Conservation (phyloP, 2,329 filamentous ascomycete species). For the Curvularia hawaiiensis region DNA sequence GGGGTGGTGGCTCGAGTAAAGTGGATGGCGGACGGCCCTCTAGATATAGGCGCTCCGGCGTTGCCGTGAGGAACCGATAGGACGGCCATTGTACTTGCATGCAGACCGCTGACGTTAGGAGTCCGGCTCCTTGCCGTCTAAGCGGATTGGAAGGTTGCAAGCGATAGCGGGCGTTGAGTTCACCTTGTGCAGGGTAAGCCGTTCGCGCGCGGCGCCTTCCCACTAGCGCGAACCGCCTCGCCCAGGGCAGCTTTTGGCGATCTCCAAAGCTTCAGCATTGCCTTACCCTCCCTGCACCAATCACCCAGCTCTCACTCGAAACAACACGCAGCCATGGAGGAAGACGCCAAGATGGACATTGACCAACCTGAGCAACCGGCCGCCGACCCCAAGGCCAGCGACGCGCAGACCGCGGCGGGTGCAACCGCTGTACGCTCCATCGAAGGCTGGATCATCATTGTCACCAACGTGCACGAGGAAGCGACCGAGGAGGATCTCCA, state of each 20-base stretch:
- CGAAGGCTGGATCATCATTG: constrained; percentile 87
- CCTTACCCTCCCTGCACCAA: background rate
- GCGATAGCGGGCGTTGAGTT: background rate
- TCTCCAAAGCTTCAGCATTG: constrained; percentile 2
- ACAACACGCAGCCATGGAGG: constrained; percentile 47
- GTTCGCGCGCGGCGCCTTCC: constrained; percentile 1
- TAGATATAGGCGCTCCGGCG: constrained; percentile 3
- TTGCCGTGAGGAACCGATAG: constrained; percentile 3
- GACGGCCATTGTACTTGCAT: constrained; percentile 6
- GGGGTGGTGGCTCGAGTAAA: constrained; percentile 12
- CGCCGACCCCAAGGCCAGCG: constrained; percentile 59
- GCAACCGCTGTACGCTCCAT: constrained; percentile 84
- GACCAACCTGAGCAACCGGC: constrained; percentile 45
- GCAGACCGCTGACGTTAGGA: background rate
- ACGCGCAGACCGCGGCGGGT: constrained; percentile 74
- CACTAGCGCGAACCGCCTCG: constrained; percentile 14
- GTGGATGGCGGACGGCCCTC: constrained; percentile 4
- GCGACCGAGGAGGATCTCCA: constrained; percentile 82
- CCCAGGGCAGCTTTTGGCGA: constrained; percentile 19
- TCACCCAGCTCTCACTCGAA: constrained; percentile 8
- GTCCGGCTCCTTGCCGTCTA: background rate
- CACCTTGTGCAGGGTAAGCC: constrained; percentile 5
- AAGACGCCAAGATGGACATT: constrained; percentile 55
- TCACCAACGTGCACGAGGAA: constrained; percentile 87
- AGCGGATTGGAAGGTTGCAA: background rate